Conservation (phyloP, 2,329 filamentous ascomycete genomes). For the Madurella mycetomatis region DNA sequence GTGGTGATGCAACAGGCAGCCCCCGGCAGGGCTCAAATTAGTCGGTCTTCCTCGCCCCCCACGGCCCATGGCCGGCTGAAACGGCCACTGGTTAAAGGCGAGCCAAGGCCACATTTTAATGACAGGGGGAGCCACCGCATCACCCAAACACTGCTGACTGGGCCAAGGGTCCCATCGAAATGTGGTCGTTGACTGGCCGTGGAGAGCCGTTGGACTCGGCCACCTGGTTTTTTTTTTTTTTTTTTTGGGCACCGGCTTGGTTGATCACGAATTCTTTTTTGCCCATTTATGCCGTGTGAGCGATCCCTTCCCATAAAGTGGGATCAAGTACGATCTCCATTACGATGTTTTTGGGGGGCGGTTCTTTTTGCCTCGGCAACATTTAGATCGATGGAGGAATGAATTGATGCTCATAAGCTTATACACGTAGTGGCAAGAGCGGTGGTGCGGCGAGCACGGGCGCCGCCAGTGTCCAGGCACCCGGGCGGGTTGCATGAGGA, state of each 20-base stretch:
- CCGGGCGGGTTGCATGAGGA: too few relatives aligned
- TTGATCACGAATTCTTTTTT: background rate
- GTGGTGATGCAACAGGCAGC: conserved; percentile 17
- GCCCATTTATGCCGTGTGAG: background rate
- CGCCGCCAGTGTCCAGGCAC: too few relatives aligned
- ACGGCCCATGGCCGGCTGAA: conserved; percentile 24
- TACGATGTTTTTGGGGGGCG: background rate
- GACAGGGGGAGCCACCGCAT: conserved; percentile 16
- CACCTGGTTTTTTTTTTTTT: background rate
- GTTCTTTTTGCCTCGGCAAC: background rate
- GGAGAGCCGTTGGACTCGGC: background rate
- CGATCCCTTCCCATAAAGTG: background rate
- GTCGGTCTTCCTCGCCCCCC: conserved; percentile 21
- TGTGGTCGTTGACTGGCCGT: conserved; percentile 2
- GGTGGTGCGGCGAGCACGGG: too few relatives aligned
- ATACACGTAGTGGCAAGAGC: too few relatives aligned
- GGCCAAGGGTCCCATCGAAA: background rate
- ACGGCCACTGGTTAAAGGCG: conserved; percentile 25
- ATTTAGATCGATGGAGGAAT: too few relatives aligned
- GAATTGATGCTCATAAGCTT: too few relatives aligned
- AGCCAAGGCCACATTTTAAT: conserved; percentile 24
- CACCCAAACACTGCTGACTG: conserved; percentile 1
- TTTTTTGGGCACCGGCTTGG: background rate
- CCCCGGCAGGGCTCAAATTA: conserved; percentile 24
- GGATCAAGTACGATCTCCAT: background rate